Conservation (phyloP, 805 yeast species). For the Saccharomycopsis synnaedendra region DNA sequence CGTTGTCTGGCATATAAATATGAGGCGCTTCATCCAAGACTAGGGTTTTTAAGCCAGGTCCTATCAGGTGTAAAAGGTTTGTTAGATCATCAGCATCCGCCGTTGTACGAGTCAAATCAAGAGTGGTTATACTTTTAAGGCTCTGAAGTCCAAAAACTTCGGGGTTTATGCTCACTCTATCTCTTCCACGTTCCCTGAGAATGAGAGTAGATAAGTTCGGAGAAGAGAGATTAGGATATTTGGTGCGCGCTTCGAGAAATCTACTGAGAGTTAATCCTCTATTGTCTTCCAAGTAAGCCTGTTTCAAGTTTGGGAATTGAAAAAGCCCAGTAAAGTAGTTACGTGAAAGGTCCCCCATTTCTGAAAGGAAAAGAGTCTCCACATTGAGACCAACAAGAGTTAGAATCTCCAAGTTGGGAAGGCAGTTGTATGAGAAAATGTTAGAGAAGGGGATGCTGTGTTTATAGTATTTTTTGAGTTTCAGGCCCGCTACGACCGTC, state of each 20-base stretch:
- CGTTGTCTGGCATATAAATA: constrained; percentile 2
- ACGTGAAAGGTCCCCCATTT: neutral
- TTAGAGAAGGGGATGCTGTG: constrained; percentile 7
- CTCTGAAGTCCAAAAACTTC: neutral
- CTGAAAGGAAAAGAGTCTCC: neutral
- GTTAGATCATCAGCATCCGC: neutral
- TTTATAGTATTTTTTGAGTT: neutral
- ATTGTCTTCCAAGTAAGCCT: constrained; percentile 8
- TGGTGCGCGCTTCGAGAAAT: neutral
- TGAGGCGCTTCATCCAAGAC: constrained; percentile 4
- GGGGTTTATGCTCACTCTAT: neutral
- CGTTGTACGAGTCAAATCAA: neutral
- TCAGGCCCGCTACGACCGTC: no score
- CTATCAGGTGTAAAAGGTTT: constrained; percentile 3
- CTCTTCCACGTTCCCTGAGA: neutral
- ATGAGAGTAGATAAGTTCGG: neutral
- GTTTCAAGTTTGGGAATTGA: constrained; percentile 5
- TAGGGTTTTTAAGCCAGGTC: neutral
- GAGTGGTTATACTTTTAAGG: neutral
- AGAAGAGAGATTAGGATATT: neutral
- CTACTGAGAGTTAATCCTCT: neutral
- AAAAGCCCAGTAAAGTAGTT: constrained; percentile 1
- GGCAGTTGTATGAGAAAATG: neutral
- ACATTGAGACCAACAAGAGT: constrained; percentile 8
- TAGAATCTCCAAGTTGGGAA: constrained; percentile 6